These are phyloP conservation scores for Sporothrix protearum DNA, from an alignment of 2,329 filamentous ascomycete species.

Conservation along the genomic window DNA sequence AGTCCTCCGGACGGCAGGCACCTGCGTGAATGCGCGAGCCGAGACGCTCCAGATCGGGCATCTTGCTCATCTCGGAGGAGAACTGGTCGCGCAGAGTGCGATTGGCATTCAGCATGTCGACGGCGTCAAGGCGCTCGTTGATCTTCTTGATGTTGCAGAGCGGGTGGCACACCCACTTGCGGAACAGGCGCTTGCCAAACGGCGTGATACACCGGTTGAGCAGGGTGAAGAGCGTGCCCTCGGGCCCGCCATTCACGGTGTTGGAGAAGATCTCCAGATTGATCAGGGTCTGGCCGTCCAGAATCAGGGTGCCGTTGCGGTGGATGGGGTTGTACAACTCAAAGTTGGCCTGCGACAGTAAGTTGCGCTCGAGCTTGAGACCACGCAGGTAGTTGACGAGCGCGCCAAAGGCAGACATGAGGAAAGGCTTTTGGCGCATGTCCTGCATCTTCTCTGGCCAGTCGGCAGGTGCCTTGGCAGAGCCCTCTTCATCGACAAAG, in stretches of 20 bases:
- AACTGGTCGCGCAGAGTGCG: conserved; percentile 79
- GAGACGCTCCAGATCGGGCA: conserved; percentile 89
- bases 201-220: conserved; percentile 94
- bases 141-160: conserved; percentile 82
- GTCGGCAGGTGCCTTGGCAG: conserved; percentile 47
- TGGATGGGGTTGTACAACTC: conserved; percentile 86
- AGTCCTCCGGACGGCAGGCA: conserved; percentile 85
- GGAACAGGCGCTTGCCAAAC: conserved; percentile 92
- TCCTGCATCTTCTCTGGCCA: conserved; percentile 77
- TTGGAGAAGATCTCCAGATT: conserved; percentile 98
- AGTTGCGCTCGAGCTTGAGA: conserved; percentile 81
- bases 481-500: conserved; percentile 58
- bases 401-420: conserved; percentile 89
- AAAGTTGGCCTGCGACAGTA: conserved; percentile 89
- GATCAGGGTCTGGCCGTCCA: conserved; percentile 94
- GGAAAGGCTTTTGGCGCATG: conserved; percentile 70
- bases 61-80: conserved; percentile 78
- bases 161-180: conserved; percentile 96
- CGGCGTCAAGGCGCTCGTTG: conserved; percentile 89
- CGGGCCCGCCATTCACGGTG: conserved; percentile 75
- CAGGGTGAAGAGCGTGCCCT: conserved; percentile 85
- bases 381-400: conserved; percentile 80
- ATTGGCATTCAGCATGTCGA: conserved; percentile 87
- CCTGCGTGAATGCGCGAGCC: conserved; percentile 93
- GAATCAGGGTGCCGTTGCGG: conserved; percentile 82